These are phyloP conservation scores for Cystobasidium pallidum DNA, from an alignment of 1,284 basidiomycete genomes.

Conservation along the genomic window DNA sequence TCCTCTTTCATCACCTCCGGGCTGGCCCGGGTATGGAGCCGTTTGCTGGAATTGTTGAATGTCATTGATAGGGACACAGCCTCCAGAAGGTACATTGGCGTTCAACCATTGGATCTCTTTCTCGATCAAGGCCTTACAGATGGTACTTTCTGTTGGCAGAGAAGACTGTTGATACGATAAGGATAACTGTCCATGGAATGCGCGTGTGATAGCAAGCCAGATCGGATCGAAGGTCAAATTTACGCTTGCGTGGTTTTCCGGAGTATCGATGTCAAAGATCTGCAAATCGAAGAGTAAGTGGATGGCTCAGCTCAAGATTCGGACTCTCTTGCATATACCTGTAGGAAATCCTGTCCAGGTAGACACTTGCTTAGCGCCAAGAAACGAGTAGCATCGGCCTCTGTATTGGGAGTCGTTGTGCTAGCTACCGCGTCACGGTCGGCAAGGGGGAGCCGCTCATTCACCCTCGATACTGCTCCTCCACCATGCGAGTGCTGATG, in stretches of 20 bases:
- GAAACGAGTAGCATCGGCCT: slow-evolving; percentile 68
- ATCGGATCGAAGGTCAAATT: slow-evolving; percentile 73
- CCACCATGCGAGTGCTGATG: not conserved
- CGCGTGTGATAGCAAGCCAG: slow-evolving; percentile 91
- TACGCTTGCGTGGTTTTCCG: slow-evolving; percentile 43
- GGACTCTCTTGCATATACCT: slow-evolving; percentile 65
- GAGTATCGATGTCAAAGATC: slow-evolving; percentile 70
- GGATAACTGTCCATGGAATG: slow-evolving; percentile 78
- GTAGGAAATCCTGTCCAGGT: slow-evolving; percentile 76
- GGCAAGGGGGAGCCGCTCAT: not conserved
- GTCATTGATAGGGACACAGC: slow-evolving; percentile 61
- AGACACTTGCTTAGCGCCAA: slow-evolving; percentile 93
- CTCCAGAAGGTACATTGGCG: slow-evolving; percentile 60
- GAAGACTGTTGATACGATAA: slow-evolving; percentile 60
- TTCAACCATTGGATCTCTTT: slow-evolving; percentile 71
- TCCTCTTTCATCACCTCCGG: slow-evolving; percentile 55
- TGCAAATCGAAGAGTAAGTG: slow-evolving; percentile 54
- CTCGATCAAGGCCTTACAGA: slow-evolving; percentile 62
- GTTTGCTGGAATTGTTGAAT: slow-evolving; percentile 75
- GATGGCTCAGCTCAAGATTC: no score
- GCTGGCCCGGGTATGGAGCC: slow-evolving; percentile 65
- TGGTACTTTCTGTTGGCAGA: slow-evolving; percentile 67
- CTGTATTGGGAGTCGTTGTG: slow-evolving; percentile 50
- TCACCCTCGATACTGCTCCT: not conserved
- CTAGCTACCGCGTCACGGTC: no score